Evolutionary conservation across 306 rosid species (phyloP).

Genomic region (Medicago truncatula): MtrunA17r5.0-ANR NC_053042.1:24506001-24506500

Average conservation of each 20-base stretch:
- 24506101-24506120: not conserved
- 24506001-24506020: constrained; percentile 47
- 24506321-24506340: not conserved
- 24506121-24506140: no score
- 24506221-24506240: not conserved
- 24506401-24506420: constrained; percentile 37
- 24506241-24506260: not conserved
- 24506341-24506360: constrained; percentile 33
- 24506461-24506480: constrained; percentile 40
- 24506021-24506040: constrained; percentile 36
- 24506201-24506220: not conserved
- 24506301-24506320: constrained; percentile 28
- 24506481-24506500: constrained; percentile 29
- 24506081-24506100: not conserved
- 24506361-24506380: constrained; percentile 23
- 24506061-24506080: not conserved
- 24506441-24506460: constrained; percentile 46
- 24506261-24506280: constrained; percentile 4
- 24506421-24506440: constrained; percentile 38
- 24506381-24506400: constrained; percentile 41
- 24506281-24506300: constrained; percentile 14
- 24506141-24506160: not conserved
- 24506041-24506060: constrained; percentile 19
- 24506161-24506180: not conserved
- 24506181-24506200: not conserved